Conservation (phyloP, 169 alveolate species). For the Neospora caninum region DNA sequence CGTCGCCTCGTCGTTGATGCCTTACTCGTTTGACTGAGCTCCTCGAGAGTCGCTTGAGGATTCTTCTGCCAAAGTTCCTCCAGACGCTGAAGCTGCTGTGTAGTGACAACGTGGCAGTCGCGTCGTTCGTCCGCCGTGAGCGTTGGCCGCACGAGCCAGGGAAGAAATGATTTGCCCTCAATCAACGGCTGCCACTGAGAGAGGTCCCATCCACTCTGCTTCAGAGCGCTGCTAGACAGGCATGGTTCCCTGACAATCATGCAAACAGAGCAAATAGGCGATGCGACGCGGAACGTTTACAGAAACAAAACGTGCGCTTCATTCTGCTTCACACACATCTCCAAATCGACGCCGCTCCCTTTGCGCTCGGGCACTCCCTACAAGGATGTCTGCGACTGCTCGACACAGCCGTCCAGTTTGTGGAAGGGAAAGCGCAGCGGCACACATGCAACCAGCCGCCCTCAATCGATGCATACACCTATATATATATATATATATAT, state of each 20-base stretch:
- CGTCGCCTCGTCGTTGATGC: too few species aligned
- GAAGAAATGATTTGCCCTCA: slow-evolving; percentile 25
- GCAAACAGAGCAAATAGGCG: neutral
- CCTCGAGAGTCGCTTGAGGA: slow-evolving; percentile 13
- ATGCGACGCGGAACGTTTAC: neutral
- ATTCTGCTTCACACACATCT: too few species aligned
- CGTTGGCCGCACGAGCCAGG: slow-evolving; percentile 9
- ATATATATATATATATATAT: too few species aligned
- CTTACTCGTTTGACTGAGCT: neutral
- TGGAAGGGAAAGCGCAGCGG: too few species aligned
- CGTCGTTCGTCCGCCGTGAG: slow-evolving; percentile 21
- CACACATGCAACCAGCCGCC: too few species aligned
- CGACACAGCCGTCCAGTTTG: too few species aligned
- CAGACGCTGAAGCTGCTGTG: slow-evolving; percentile 22
- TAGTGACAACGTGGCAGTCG: neutral
- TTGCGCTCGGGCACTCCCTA: too few species aligned
- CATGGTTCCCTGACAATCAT: slow-evolving; percentile 36
- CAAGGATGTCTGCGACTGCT: too few species aligned
- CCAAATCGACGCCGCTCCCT: too few species aligned
- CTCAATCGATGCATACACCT: too few species aligned
- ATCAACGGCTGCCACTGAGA: slow-evolving; percentile 47
- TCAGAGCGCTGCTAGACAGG: slow-evolving; percentile 29
- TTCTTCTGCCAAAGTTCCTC: slow-evolving; percentile 19
- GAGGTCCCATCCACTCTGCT: slow-evolving; percentile 32
- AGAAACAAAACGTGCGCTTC: too few species aligned